Conservation (phyloP, 768 basidiomycete genomes). For the Lactarius indigo region DNA sequence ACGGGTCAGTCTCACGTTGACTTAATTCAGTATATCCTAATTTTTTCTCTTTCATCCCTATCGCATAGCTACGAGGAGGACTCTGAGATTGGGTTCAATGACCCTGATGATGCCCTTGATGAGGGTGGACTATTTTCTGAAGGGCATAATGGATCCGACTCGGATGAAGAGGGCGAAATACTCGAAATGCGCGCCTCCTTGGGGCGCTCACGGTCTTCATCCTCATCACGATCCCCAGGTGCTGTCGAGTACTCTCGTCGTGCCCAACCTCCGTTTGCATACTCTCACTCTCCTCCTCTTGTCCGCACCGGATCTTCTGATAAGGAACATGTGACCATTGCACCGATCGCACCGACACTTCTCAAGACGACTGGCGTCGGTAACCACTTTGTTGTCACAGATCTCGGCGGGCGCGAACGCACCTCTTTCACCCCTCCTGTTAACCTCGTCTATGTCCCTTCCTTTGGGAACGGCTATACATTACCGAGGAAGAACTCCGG, state of each 20-base stretch:
- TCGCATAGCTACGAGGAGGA: constrained; percentile 62
- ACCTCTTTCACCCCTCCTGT: constrained; percentile 42
- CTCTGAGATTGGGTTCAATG: constrained; percentile 52
- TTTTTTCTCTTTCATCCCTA: constrained; percentile 1
- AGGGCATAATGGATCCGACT: constrained; percentile 28
- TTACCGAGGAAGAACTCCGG: constrained; percentile 26
- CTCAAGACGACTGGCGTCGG: constrained; percentile 72
- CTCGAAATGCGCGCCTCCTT: constrained; percentile 59
- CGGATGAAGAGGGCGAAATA: constrained; percentile 48
- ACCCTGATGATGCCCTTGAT: constrained; percentile 42
- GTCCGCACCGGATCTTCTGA: constrained; percentile 35
- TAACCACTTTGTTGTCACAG: constrained; percentile 35
- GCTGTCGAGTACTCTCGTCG: constrained; percentile 18
- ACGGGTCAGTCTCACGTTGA: constrained; percentile 49
- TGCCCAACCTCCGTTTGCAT: constrained; percentile 26
- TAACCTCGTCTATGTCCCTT: constrained; percentile 70
- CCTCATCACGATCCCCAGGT: constrained; percentile 35
- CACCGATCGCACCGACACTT: constrained; percentile 74
- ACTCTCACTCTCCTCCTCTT: constrained; percentile 30
- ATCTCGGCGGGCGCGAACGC: constrained; percentile 28
- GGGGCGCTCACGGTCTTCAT: constrained; percentile 38
- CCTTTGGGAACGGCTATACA: constrained; percentile 34
- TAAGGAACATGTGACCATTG: constrained; percentile 63
- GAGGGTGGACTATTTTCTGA: constrained; percentile 31
- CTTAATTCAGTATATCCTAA: constrained; percentile 4